Evolutionary conservation across 441 rosid genomes (phyloP), one percentile per base, ranked within the genome.

Genomic region (Gossypium schwendimanii): DNA sequence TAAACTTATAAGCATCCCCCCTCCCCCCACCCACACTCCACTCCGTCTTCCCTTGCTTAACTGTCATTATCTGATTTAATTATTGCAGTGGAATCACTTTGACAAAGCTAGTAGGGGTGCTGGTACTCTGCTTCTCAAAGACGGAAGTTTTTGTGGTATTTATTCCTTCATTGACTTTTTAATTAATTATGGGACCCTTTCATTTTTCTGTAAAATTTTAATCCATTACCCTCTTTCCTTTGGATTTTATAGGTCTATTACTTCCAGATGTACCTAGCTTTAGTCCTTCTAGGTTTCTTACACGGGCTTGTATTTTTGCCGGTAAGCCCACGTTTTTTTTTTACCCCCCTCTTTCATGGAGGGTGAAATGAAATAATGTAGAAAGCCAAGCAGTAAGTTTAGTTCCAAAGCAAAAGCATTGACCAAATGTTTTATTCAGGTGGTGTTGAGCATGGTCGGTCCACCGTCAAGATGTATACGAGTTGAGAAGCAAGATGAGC

Each of bases 291-390:
- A 10, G 99, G 99, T 81, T 96, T 91, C 86, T 74, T 96, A 70
- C 99, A 96, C 9, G 98, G 99, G 15, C 91, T 96, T 59, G 87
- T 96, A 20, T 93, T 96, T 82, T 81, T 96, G 71, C 99, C 99
- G 0, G 99, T 96, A 85, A 85, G 97, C 79, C 20, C 3, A 79
- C 20, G 5, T 17, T 62, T 70, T 18, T 23, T 62, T 44, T 67
- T 70, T 1, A 2, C 21, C 28, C 39, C 50, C n/a, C 41, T 3
- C 68, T 33, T 65, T 69, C 52, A 21, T 8, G 50, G 44, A n/a
- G 11, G 14, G 39, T 12, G 50, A 55, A 75, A 21, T 70, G 60
- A 70, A 68, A 26, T 59, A 59, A 31, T 26, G 18, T 3, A 17
- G 52, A 47, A 61, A 61, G 21, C 45, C 11, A 62, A 62, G 50